Percentiles rank a stretch among this genome's conserved stretches.
phyloP scores from a whole-genome alignment of 257 asterid genomes.

The Solanum pennellii region DNA sequence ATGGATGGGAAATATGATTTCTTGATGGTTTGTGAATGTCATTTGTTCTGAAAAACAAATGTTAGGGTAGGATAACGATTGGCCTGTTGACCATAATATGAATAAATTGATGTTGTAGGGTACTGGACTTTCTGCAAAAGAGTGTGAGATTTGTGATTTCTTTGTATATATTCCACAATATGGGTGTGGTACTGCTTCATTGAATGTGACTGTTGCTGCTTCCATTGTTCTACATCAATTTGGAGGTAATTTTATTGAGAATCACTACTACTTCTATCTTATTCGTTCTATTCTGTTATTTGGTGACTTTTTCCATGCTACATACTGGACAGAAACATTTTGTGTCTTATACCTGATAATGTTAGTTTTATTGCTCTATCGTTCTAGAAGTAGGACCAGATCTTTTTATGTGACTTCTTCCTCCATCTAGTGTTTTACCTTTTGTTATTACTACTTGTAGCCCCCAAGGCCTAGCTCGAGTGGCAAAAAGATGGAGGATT shows the following conservation, averaged over 20 bases:
- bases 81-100: not conserved
- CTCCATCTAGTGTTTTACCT: not conserved
- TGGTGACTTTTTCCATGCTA: not conserved
- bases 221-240: conserved; percentile 88
- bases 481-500: too few relatives aligned
- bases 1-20: not conserved
- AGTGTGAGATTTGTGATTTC: conserved; percentile 86
- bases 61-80: not conserved
- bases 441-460: not conserved
- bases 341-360: not conserved
- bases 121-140: conserved; percentile 87
- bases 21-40: not conserved
- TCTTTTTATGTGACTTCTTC: not conserved
- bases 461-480: too few relatives aligned
- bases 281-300: not conserved
- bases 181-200: conserved; percentile 91
- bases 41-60: not conserved
- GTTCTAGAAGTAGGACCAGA: not conserved
- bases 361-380: not conserved
- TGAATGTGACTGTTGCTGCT: conserved; percentile 93
- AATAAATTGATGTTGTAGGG: conserved; percentile 39
- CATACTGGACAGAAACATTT: not conserved
- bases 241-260: conserved; percentile 38
- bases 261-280: not conserved
- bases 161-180: conserved; percentile 94